Percentiles rank a stretch among this genome's conserved stretches.
phyloP scores from a whole-genome alignment of 2,329 filamentous ascomycete species.

The Talaromyces verruculosus region DNA sequence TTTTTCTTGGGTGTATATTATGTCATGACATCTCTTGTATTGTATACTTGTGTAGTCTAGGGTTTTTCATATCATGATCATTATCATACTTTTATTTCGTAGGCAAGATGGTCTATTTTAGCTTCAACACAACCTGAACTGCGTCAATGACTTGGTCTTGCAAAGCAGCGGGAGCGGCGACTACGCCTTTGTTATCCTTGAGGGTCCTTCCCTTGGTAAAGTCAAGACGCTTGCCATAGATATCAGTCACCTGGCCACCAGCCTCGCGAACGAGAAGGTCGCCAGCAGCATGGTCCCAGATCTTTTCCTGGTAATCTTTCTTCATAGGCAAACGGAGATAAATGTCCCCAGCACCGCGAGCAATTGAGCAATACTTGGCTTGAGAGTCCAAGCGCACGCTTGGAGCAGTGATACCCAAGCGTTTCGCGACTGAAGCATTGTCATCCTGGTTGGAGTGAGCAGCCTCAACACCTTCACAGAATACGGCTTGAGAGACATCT shows the following conservation, averaged over 20 bases:
- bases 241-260: conserved; percentile 87
- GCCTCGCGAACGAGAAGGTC: conserved; percentile 93
- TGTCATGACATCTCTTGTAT: conserved; percentile 26
- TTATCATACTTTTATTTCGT: neutral
- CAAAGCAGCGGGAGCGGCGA: conserved; percentile 77
- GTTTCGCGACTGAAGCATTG: conserved; percentile 78
- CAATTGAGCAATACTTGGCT: conserved; percentile 95
- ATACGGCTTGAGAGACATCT: conserved; percentile 76
- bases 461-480: conserved; percentile 95
- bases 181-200: conserved; percentile 86
- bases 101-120: conserved; percentile 36
- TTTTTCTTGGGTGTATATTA: conserved; percentile 27
- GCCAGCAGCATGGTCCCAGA: conserved; percentile 97
- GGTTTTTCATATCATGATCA: conserved; percentile 25
- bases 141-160: conserved; percentile 75
- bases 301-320: conserved; percentile 94
- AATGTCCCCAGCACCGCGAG: conserved; percentile 87
- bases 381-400: conserved; percentile 96
- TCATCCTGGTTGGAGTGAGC: conserved; percentile 88
- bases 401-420: conserved; percentile 82
- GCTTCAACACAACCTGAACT: conserved; percentile 73
- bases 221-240: conserved; percentile 78
- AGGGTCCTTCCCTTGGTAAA: conserved; percentile 85
- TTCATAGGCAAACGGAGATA: conserved; percentile 86
- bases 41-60: conserved; percentile 17